A percentile compares a stretch with the other conserved stretches of the same genome.
phyloP scores from a whole-genome alignment of 345 rosid genomes.

The Chamaenerion angustifolium region DNA sequence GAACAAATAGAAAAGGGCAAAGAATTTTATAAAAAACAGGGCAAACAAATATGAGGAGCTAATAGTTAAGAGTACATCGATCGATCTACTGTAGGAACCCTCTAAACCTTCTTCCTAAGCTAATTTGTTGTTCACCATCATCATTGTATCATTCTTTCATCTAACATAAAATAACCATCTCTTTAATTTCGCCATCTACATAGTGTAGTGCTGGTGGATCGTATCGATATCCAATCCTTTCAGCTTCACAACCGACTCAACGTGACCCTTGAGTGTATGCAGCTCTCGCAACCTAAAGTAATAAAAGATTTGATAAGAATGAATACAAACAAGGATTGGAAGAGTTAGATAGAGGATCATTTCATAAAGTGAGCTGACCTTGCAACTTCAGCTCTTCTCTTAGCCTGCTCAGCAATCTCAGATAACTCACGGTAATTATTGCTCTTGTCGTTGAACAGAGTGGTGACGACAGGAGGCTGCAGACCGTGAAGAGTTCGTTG shows the following conservation, averaged over 20 bases:
- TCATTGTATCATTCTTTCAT: no score
- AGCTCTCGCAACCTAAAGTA: constrained; percentile 60
- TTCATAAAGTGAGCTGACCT: constrained; percentile 33
- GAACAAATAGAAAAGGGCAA: no score
- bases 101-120: no score
- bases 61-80: no score
- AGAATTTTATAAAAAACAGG: no score
- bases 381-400: constrained; percentile 77
- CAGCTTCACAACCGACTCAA: constrained; percentile 79
- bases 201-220: constrained; percentile 70
- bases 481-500: constrained; percentile 82
- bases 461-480: constrained; percentile 39
- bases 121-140: no score
- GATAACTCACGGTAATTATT: constrained; percentile 51
- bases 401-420: constrained; percentile 84
- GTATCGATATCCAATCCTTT: constrained; percentile 73
- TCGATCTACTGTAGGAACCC: no score
- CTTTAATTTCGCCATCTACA: constrained; percentile 14
- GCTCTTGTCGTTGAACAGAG: constrained; percentile 37
- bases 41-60: no score
- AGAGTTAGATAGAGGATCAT: no score
- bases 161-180: no score
- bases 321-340: no score
- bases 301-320: not conserved
- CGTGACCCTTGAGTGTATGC: constrained; percentile 76